phyloP scores from a whole-genome alignment of 2,329 filamentous ascomycete genomes.

The Epichloe sibirici region DNA sequence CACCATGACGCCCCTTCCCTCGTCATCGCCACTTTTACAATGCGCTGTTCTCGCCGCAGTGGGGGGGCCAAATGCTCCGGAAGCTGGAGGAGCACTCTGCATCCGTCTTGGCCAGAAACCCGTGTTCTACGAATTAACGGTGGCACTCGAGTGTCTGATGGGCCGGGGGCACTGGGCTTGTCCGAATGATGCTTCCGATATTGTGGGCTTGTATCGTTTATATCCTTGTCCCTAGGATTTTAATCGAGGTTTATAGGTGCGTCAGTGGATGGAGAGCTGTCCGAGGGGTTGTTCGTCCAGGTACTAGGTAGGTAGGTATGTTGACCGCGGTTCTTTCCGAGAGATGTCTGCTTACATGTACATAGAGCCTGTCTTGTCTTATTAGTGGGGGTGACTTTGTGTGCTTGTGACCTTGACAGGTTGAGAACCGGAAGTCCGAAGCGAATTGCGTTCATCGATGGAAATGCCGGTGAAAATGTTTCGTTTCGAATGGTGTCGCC shows the following conservation, averaged over 20 bases:
- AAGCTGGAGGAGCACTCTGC: not conserved
- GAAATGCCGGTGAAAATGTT: too few species aligned
- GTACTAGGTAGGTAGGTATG: not conserved
- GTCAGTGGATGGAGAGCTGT: not conserved
- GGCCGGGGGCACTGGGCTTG: not conserved
- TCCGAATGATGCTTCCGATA: not conserved
- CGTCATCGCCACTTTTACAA: not conserved
- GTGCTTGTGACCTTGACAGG: too few species aligned
- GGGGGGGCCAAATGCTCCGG: not conserved
- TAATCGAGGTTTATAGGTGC: not conserved
- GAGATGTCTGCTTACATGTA: not conserved
- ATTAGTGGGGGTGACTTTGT: too few species aligned
- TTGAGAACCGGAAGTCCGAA: too few species aligned
- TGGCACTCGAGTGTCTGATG: not conserved
- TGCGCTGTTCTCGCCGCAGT: not conserved
- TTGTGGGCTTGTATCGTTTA: not conserved
- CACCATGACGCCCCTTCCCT: not conserved
- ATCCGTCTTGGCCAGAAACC: not conserved
- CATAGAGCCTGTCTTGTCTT: not conserved
- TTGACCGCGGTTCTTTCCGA: not conserved
- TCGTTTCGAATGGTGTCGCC: too few species aligned
- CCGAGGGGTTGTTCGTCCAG: not conserved
- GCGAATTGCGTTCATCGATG: too few species aligned
- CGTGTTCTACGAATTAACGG: not conserved
- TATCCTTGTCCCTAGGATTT: not conserved